Percentiles rank a stretch among this genome's conserved stretches.
These are phyloP conservation scores for Fusarium aywerte DNA, from an alignment of 2,329 filamentous ascomycete genomes.

Conservation along the genomic window DNA sequence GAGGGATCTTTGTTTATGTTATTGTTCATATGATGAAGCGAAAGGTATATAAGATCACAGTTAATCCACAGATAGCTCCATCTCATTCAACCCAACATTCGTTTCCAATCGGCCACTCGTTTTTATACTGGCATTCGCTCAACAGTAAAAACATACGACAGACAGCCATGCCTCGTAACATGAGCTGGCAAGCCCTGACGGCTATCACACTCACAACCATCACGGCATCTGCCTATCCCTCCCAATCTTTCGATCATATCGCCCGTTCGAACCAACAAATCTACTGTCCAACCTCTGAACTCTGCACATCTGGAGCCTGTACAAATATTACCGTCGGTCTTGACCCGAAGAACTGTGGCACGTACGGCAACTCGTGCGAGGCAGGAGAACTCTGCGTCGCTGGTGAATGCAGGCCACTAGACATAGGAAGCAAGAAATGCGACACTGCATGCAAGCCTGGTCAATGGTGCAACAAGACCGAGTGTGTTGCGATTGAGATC, in stretches of 20 bases:
- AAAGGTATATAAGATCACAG: neutral
- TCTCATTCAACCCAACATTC: neutral
- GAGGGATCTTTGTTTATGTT: neutral
- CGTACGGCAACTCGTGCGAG: constrained; percentile 11
- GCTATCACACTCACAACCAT: neutral
- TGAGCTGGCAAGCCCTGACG: constrained; percentile 19
- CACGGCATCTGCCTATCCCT: constrained; percentile 7
- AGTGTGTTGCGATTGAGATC: constrained; percentile 30
- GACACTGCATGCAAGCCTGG: constrained; percentile 14
- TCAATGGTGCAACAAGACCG: constrained; percentile 23
- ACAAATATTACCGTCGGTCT: constrained; percentile 34
- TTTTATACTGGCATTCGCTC: neutral
- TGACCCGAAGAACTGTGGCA: constrained; percentile 25
- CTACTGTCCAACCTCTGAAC: constrained; percentile 20
- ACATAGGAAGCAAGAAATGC: constrained; percentile 15
- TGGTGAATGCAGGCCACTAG: constrained; percentile 15
- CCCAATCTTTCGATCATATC: neutral
- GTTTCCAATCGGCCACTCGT: neutral
- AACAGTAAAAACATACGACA: neutral
- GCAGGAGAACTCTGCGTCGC: constrained; percentile 29
- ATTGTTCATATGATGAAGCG: too few species aligned
- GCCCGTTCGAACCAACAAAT: constrained; percentile 1
- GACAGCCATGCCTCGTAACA: constrained; percentile 13
- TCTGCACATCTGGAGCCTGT: constrained; percentile 26
- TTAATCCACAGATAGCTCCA: neutral